Evolutionary conservation across 441 rosid species (phyloP).

Genomic region (Populus tomentosa): DNA sequence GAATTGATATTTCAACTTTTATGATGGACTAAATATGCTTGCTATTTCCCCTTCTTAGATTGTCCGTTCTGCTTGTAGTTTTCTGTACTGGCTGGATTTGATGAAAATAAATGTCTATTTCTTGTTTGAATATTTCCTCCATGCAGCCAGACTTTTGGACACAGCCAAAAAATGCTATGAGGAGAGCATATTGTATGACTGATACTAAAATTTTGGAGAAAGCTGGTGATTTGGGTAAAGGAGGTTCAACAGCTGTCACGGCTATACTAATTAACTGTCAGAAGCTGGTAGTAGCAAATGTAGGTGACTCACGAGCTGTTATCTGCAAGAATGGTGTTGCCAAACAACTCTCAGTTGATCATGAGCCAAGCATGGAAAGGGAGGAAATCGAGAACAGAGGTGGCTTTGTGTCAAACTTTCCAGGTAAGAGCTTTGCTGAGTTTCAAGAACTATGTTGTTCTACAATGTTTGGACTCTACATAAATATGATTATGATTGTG

Average conservation of each 20-base stretch:
- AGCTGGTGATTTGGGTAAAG: slow-evolving; percentile 65
- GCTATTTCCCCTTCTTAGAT: neutral
- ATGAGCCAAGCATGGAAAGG: slow-evolving; percentile 72
- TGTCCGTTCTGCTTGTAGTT: neutral
- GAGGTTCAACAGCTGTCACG: slow-evolving; percentile 96
- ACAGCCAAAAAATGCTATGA: slow-evolving; percentile 63
- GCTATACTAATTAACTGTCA: slow-evolving; percentile 69
- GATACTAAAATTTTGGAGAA: slow-evolving; percentile 61
- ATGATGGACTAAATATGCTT: neutral
- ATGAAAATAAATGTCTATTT: neutral
- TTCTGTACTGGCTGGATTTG: neutral
- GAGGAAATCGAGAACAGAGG: slow-evolving; percentile 69
- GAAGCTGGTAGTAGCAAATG: slow-evolving; percentile 75
- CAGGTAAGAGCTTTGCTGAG: slow-evolving; percentile 43
- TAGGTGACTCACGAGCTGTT: slow-evolving; percentile 92
- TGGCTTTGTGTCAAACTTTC: slow-evolving; percentile 80
- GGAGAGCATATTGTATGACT: slow-evolving; percentile 62
- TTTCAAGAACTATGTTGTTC: neutral
- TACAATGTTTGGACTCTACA: neutral
- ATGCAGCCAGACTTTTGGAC: slow-evolving; percentile 69
- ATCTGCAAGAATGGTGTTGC: slow-evolving; percentile 63
- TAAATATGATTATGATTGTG: neutral
- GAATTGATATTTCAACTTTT: neutral
- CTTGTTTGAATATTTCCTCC: neutral
- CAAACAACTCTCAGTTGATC: slow-evolving; percentile 78